Conservation (phyloP, 1,139 yeast species). For the Zygosaccharomyces pseudobailii region DNA sequence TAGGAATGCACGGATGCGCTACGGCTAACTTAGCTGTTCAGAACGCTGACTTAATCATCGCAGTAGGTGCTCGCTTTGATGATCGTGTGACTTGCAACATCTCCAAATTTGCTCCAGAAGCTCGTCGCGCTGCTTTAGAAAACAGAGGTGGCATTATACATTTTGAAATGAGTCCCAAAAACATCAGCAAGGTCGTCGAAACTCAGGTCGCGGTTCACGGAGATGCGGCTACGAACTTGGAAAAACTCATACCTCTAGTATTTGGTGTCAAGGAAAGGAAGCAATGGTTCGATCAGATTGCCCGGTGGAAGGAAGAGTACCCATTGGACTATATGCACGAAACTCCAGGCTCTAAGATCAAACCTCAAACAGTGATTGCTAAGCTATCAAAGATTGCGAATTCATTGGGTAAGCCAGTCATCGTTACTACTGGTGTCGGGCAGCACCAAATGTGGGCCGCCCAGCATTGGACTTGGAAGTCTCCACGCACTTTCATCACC, state of each 20-base stretch:
- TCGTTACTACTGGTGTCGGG: constrained; percentile 96
- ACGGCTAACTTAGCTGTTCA: constrained; percentile 94
- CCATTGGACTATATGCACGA: constrained; percentile 78
- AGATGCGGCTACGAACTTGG: constrained; percentile 78
- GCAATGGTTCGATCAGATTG: constrained; percentile 71
- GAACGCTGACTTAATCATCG: constrained; percentile 85
- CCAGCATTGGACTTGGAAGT: constrained; percentile 89
- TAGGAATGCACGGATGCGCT: constrained; percentile 97
- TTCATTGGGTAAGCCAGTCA: constrained; percentile 62
- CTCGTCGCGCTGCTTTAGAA: constrained; percentile 81
- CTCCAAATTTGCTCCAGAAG: constrained; percentile 87
- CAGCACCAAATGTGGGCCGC: constrained; percentile 99
- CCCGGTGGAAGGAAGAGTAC: constrained; percentile 79
- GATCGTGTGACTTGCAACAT: constrained; percentile 94
- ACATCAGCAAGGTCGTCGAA: constrained; percentile 95
- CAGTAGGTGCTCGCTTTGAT: constrained; percentile 95
- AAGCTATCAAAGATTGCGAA: constrained; percentile 73
- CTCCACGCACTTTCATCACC: constrained; percentile 88
- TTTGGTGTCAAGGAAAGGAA: constrained; percentile 59
- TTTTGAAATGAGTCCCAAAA: constrained; percentile 92
- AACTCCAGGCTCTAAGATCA: constrained; percentile 74
- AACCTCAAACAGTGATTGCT: constrained; percentile 86
- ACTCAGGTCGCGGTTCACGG: constrained; percentile 98
- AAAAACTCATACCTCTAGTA: constrained; percentile 65
- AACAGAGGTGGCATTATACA: constrained; percentile 93